Base-by-base conservation (phyloP, 768 basidiomycete genomes). In the Phaeotremella skinneri region DNA sequence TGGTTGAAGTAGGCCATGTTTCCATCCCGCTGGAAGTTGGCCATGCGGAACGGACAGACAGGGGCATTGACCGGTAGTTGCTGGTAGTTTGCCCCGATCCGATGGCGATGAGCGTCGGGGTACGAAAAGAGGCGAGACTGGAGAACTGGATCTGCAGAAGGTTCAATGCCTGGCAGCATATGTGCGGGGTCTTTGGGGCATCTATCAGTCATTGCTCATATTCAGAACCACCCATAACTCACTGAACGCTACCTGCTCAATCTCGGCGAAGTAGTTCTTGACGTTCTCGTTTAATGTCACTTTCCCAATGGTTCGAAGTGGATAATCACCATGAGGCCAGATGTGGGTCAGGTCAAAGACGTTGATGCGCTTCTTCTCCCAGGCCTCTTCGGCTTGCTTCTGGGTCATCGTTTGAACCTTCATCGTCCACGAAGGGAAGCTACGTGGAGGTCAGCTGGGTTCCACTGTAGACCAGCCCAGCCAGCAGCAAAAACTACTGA, bases 81-180 rank as follows among this genome's bases (percentile, higher is more conserved):
- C 70, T 86, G 82, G 73, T 80, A 80, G 75, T 81, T 81, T 41
- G 66, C 63, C 1, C 79, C 79, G 60, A 81, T 73, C 29, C 80
- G 65, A 66, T 78, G 73, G 13, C 74, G 59, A 59, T 69, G 65
- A 0, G 73, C 66, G 42, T 71, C 69, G 42, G 80, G 81, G 81
- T 98, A 98, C 3, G 90, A 90, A 85, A 96, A 97, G 49, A 96
- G 83, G 55, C 93, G 89, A 21, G 89, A 88, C 75, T 97, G 92
- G 64, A 97, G 82, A 67, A 97, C 89, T 23, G 93, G 93, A 78
- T 98, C 93, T 21, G 86, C 84, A 3, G 89, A 87, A 39, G 91
- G 83, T 80, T 96, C 93, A 65, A 92, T 84, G 78, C 91, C 93
- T 1, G 89, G 90, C 9, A 94, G 76, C 49, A 85, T 79, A 78